Percentiles rank a stretch among this genome's conserved stretches.
Conservation (phyloP, 106 monocot species). For the Narthecium ossifragum region DNA sequence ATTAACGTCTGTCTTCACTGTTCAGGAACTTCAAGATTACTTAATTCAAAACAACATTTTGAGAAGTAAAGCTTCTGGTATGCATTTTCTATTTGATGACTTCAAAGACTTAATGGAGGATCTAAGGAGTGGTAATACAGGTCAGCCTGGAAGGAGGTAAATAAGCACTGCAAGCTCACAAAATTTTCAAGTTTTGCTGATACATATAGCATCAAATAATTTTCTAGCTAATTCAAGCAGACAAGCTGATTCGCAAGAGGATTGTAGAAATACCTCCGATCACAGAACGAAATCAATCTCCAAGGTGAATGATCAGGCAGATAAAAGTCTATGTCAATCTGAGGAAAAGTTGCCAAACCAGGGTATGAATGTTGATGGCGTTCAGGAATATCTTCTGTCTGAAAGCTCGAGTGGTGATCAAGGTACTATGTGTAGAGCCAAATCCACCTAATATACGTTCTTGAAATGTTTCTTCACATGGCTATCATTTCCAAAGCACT, state of each 20-base stretch:
- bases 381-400: too few relatives aligned
- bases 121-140: slow-evolving; percentile 25
- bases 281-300: slow-evolving; percentile 16
- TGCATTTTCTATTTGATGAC: slow-evolving; percentile 51
- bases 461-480: too few relatives aligned
- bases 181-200: too few relatives aligned
- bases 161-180: too few relatives aligned
- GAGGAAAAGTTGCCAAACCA: slow-evolving; percentile 18
- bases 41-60: slow-evolving; percentile 28
- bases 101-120: slow-evolving; percentile 61
- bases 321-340: background rate
- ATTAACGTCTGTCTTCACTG: background rate
- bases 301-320: background rate
- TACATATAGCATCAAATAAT: background rate
- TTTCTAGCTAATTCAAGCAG: slow-evolving; percentile 14
- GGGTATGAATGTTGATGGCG: too few relatives aligned
- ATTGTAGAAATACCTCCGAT: slow-evolving; percentile 23
- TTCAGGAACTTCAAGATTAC: slow-evolving; percentile 76
- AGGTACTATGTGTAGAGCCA: too few relatives aligned
- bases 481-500: too few relatives aligned
- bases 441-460: too few relatives aligned
- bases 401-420: background rate
- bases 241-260: slow-evolving; percentile 15
- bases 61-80: slow-evolving; percentile 20
- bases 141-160: slow-evolving; percentile 33